Evolutionary conservation across 2,329 filamentous ascomycete species (phyloP).

Genomic region (Arthrobotrys conoides): DNA sequence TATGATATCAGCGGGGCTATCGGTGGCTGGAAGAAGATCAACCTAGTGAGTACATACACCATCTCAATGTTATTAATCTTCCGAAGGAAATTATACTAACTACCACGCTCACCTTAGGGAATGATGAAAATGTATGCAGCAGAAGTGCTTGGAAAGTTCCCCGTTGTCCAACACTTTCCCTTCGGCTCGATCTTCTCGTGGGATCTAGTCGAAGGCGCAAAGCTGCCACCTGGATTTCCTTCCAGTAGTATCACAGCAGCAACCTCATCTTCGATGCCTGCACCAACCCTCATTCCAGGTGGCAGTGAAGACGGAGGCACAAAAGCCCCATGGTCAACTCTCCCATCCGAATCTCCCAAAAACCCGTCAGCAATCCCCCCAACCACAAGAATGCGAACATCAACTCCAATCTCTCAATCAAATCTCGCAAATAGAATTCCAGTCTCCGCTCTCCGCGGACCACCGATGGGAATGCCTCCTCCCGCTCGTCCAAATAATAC

Average conservation of each 20-base stretch:
- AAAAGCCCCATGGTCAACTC: slow-evolving; percentile 59
- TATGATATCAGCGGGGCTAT: slow-evolving; percentile 94
- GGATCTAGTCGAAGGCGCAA: slow-evolving; percentile 66
- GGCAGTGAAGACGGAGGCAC: slow-evolving; percentile 16
- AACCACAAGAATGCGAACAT: slow-evolving; percentile 43
- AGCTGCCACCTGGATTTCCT: neutral
- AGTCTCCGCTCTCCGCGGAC: slow-evolving; percentile 39
- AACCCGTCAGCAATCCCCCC: neutral
- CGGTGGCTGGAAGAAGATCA: slow-evolving; percentile 98
- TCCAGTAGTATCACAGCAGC: slow-evolving; percentile 2
- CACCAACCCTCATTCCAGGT: slow-evolving; percentile 12
- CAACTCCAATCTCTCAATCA: slow-evolving; percentile 38
- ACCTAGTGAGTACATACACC: slow-evolving; percentile 75
- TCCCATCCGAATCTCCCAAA: slow-evolving; percentile 39
- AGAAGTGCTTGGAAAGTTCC: slow-evolving; percentile 95
- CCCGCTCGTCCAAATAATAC: slow-evolving; percentile 29
- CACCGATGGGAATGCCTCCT: slow-evolving; percentile 32
- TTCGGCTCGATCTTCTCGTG: slow-evolving; percentile 86
- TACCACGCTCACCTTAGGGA: slow-evolving; percentile 71
- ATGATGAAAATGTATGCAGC: slow-evolving; percentile 99
- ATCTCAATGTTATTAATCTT: neutral
- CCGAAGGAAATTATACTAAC: neutral
- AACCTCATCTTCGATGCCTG: slow-evolving; percentile 33
- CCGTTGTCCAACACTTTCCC: slow-evolving; percentile 95
- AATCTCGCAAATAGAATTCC: slow-evolving; percentile 42